Conservation (phyloP, 2,329 filamentous ascomycete species). For the Aspergillus pseudoviridinutans region DNA sequence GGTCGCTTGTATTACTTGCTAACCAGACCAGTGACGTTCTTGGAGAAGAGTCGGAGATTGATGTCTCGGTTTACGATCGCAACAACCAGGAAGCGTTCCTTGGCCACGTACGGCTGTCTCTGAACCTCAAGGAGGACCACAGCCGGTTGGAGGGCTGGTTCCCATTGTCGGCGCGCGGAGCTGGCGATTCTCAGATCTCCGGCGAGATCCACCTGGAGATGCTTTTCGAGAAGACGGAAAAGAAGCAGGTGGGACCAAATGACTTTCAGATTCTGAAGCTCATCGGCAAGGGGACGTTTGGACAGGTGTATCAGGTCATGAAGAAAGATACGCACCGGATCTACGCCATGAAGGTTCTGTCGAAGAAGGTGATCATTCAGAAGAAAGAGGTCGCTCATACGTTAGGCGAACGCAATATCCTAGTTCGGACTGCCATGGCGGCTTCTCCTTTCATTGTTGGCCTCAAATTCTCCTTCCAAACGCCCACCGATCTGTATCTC, state of each 20-base stretch:
- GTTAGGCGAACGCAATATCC: slow-evolving; percentile 91
- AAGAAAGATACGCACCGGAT: slow-evolving; percentile 96
- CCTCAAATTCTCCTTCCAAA: slow-evolving; percentile 98
- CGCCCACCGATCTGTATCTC: slow-evolving; percentile 92
- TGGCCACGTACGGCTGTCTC: slow-evolving; percentile 80
- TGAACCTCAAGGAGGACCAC: slow-evolving; percentile 64
- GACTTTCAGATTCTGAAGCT: slow-evolving; percentile 96
- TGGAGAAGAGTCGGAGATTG: slow-evolving; percentile 82
- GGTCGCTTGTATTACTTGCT: slow-evolving; percentile 18
- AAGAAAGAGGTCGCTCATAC: slow-evolving; percentile 99
- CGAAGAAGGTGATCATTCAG: slow-evolving; percentile 99
- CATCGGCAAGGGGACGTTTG: slow-evolving; percentile 97
- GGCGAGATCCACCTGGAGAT: slow-evolving; percentile 89
- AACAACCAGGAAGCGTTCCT: slow-evolving; percentile 83
- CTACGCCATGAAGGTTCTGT: slow-evolving; percentile 98
- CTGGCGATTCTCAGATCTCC: slow-evolving; percentile 69
- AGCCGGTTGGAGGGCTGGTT: slow-evolving; percentile 81
- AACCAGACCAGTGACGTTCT: slow-evolving; percentile 72
- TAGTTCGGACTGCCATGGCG: slow-evolving; percentile 91
- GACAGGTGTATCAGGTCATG: slow-evolving; percentile 95
- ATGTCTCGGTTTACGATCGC: slow-evolving; percentile 90
- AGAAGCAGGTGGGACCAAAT: slow-evolving; percentile 86
- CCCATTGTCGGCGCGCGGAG: slow-evolving; percentile 71
- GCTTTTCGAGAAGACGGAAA: slow-evolving; percentile 79
- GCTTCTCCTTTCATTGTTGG: slow-evolving; percentile 98